Evolutionary conservation across 2,329 filamentous ascomycete species (phyloP).

Genomic region (Thelonectria discophora): DNA sequence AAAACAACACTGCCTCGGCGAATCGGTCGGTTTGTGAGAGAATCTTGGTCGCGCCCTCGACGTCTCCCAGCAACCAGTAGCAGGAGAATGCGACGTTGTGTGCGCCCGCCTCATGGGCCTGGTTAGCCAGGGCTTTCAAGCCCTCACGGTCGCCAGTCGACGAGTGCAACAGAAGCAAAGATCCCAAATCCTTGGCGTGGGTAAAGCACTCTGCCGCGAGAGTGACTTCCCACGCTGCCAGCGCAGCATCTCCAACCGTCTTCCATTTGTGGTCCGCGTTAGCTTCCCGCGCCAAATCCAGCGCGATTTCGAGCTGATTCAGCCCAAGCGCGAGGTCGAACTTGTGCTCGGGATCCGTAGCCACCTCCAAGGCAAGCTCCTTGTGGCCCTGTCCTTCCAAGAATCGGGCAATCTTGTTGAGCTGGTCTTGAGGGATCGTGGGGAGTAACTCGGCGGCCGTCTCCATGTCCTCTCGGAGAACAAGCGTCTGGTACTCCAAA

Average conservation of each 20-base stretch:
- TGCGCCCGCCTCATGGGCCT: conserved; percentile 78
- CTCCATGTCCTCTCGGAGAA: conserved; percentile 93
- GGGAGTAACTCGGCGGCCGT: conserved; percentile 85
- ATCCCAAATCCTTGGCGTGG: conserved; percentile 89
- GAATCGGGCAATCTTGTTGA: conserved; percentile 98
- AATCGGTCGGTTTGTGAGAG: conserved; percentile 80
- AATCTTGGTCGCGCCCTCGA: conserved; percentile 82
- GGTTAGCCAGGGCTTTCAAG: conserved; percentile 73
- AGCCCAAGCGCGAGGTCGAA: conserved; percentile 90
- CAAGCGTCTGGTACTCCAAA: conserved; percentile 95
- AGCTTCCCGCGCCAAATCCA: conserved; percentile 82
- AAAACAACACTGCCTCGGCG: conserved; percentile 89
- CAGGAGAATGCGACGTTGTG: conserved; percentile 95
- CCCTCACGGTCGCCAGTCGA: conserved; percentile 83
- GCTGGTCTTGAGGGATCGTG: conserved; percentile 88
- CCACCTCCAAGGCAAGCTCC: conserved; percentile 91
- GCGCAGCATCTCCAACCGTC: conserved; percentile 90
- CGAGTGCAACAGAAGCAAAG: conserved; percentile 86
- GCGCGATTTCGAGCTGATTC: conserved; percentile 83
- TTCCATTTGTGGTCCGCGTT: conserved; percentile 99
- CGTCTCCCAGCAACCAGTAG: conserved; percentile 85
- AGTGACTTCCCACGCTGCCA: conserved; percentile 84
- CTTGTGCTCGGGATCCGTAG: conserved; percentile 94
- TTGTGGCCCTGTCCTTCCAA: conserved; percentile 97
- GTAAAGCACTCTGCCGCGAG: conserved; percentile 94